phyloP scores from a whole-genome alignment of 352 stramenopile genomes.

The Pythium aristosporum region DNA sequence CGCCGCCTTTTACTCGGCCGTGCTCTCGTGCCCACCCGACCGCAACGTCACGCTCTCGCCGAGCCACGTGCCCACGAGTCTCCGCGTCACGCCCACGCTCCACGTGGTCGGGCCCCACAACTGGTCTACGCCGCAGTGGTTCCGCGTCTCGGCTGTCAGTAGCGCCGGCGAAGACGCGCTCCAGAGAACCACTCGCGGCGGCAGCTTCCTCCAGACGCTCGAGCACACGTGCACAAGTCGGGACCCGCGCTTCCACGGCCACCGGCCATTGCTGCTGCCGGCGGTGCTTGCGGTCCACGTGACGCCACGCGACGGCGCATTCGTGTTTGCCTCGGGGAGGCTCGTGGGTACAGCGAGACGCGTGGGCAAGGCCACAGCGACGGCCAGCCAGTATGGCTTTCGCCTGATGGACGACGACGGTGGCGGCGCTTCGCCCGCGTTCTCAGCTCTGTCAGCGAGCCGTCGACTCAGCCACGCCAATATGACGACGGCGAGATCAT shows the following conservation, averaged over 20 bases:
- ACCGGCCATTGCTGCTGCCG: slow-evolving; percentile 38
- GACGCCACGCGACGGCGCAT: slow-evolving; percentile 41
- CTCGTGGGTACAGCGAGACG: slow-evolving; percentile 13
- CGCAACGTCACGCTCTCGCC: slow-evolving; percentile 47
- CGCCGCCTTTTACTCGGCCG: slow-evolving; percentile 55
- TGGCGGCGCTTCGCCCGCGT: background rate
- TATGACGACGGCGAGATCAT: slow-evolving; percentile 31
- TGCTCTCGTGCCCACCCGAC: slow-evolving; percentile 41
- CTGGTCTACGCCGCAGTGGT: slow-evolving; percentile 48
- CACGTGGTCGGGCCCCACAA: slow-evolving; percentile 49
- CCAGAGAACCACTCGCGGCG: slow-evolving; percentile 13
- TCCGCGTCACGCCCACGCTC: slow-evolving; percentile 48
- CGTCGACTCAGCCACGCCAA: background rate
- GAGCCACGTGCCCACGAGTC: slow-evolving; percentile 43
- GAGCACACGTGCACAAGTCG: slow-evolving; percentile 51
- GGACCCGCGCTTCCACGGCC: slow-evolving; percentile 49
- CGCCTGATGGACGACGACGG: slow-evolving; percentile 26
- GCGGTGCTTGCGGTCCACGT: slow-evolving; percentile 44
- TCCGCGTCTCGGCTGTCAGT: slow-evolving; percentile 44
- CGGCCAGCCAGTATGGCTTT: slow-evolving; percentile 38
- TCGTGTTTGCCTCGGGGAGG: slow-evolving; percentile 37
- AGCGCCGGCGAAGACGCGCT: slow-evolving; percentile 29
- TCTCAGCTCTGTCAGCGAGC: too few species aligned
- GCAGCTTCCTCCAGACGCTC: slow-evolving; percentile 31
- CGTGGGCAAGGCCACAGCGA: slow-evolving; percentile 20